A percentile compares a stretch with the other conserved stretches of the same genome.
phyloP scores from a whole-genome alignment of 2,329 filamentous ascomycete genomes.

The Apiospora arundinis region DNA sequence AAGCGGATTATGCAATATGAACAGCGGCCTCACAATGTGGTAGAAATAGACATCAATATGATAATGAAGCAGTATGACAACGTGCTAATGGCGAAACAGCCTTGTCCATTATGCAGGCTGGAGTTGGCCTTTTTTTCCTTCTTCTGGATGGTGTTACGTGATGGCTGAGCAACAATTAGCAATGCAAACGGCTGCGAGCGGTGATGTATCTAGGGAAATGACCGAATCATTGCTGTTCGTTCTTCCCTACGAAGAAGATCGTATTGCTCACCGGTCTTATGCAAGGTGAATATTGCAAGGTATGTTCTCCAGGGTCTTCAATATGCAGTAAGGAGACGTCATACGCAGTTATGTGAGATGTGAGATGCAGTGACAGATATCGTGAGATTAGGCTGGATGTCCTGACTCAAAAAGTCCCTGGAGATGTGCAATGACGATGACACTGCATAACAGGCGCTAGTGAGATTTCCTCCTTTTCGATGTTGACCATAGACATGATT shows the following conservation, averaged over 20 bases:
- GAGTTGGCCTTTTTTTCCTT: too few relatives aligned
- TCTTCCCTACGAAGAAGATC: not conserved
- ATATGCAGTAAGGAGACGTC: slow-evolving; percentile 22
- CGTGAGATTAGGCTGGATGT: slow-evolving; percentile 21
- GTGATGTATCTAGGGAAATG: too few relatives aligned
- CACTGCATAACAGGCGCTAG: slow-evolving; percentile 14
- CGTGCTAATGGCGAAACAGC: not conserved
- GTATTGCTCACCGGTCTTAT: not conserved
- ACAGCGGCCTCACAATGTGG: not conserved
- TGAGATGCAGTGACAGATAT: slow-evolving; percentile 6
- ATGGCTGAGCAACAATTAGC: too few relatives aligned
- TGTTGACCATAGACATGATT: not conserved
- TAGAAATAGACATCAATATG: slow-evolving; percentile 5
- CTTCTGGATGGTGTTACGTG: not conserved
- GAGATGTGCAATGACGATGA: slow-evolving; percentile 25
- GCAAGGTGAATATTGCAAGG: not conserved
- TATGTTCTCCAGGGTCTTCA: not conserved
- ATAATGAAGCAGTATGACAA: slow-evolving; percentile 9
- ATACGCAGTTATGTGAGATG: slow-evolving; percentile 17
- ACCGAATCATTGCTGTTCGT: too few relatives aligned
- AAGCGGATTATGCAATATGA: not conserved
- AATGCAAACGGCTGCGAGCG: not conserved
- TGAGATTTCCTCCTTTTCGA: not conserved
- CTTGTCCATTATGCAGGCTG: not conserved
- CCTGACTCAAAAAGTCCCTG: slow-evolving; percentile 19